Conservation (phyloP, 345 rosid species). For the Mangifera indica region DNA sequence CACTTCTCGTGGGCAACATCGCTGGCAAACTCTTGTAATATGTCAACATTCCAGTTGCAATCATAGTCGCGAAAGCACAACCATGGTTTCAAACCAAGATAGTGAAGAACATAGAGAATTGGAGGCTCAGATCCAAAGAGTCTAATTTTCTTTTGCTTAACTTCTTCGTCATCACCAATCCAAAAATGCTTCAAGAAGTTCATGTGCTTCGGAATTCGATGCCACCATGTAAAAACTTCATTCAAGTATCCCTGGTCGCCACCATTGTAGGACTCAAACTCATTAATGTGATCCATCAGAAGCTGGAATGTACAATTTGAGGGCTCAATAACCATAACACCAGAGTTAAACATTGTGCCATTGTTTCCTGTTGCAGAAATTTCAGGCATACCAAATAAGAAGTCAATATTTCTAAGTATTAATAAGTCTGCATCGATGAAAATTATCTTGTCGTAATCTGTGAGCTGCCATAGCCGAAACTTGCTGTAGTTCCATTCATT, state of each 20-base stretch:
- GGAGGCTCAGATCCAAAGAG: constrained; percentile 90
- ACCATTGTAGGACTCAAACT: constrained; percentile 83
- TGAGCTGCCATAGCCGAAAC: constrained; percentile 91
- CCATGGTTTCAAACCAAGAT: constrained; percentile 90
- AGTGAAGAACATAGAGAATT: constrained; percentile 83
- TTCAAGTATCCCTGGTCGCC: constrained; percentile 92
- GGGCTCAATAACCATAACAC: constrained; percentile 88
- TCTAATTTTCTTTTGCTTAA: constrained; percentile 59
- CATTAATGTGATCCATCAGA: constrained; percentile 78
- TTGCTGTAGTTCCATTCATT: constrained; percentile 99
- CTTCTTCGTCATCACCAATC: constrained; percentile 77
- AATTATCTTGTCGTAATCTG: constrained; percentile 86
- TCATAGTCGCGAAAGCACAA: constrained; percentile 87
- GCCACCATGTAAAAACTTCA: constrained; percentile 98
- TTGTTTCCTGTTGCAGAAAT: constrained; percentile 87
- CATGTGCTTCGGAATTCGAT: constrained; percentile 79
- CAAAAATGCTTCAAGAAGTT: constrained; percentile 89
- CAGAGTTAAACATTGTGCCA: constrained; percentile 80
- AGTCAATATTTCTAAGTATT: constrained; percentile 81
- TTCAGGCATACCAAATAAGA: constrained; percentile 84
- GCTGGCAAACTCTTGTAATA: constrained; percentile 82
- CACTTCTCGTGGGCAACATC: constrained; percentile 80
- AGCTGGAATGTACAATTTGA: constrained; percentile 81
- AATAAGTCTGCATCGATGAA: constrained; percentile 92
- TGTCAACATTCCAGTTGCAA: constrained; percentile 90